Percentiles rank a stretch among this genome's conserved stretches.
Evolutionary conservation across 2,329 filamentous ascomycete species (phyloP).

Genomic region (Cryphonectria nitschkei): DNA sequence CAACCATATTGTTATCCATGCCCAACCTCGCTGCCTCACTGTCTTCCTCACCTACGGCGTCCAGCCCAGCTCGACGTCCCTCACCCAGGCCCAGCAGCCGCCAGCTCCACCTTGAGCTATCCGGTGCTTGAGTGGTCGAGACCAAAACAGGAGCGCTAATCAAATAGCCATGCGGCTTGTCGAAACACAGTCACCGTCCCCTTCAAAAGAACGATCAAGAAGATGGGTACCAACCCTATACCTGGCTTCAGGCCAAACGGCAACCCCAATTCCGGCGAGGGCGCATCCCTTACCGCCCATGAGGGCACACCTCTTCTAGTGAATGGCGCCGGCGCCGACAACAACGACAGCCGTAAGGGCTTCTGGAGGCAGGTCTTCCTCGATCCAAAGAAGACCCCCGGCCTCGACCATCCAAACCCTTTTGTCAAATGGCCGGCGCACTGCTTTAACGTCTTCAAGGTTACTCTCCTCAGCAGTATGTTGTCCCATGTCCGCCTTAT

Average conservation of each 20-base stretch:
- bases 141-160: conserved; percentile 12
- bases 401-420: conserved; percentile 52
- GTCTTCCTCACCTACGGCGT: not conserved
- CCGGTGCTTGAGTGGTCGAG: not conserved
- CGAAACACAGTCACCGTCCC: conserved; percentile 25
- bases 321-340: conserved; percentile 31
- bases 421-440: conserved; percentile 51
- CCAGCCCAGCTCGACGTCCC: conserved; percentile 5
- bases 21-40: conserved; percentile 1
- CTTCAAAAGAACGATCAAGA: conserved; percentile 21
- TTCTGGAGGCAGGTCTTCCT: conserved; percentile 48
- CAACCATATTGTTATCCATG: not conserved
- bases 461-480: conserved; percentile 63
- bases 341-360: conserved; percentile 29
- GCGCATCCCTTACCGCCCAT: conserved; percentile 17
- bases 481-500: conserved; percentile 30
- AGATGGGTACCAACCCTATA: conserved; percentile 23
- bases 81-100: not conserved
- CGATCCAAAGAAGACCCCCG: conserved; percentile 54
- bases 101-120: not conserved
- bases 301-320: conserved; percentile 50
- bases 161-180: conserved; percentile 22
- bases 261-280: conserved; percentile 10
- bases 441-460: conserved; percentile 59
- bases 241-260: not conserved